Conservation (phyloP, 75 land plant species). For the Pseudotsuga menziesii region DNA sequence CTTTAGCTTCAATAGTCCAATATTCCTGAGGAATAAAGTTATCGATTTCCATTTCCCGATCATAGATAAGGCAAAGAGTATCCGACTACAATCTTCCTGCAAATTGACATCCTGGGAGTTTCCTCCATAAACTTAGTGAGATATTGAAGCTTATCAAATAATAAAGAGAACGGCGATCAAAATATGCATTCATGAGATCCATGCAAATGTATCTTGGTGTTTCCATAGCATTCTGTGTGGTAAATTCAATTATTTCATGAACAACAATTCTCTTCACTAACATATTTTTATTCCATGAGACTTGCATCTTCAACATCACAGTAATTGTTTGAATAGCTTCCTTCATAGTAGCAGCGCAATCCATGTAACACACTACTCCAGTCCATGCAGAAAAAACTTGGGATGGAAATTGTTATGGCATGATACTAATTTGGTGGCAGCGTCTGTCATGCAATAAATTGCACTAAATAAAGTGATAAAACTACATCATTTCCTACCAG, state of each 20-base stretch:
- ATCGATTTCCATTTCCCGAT: slow-evolving; percentile 87
- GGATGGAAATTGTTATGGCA: too few species aligned
- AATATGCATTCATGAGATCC: slow-evolving; percentile 84
- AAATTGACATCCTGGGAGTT: slow-evolving; percentile 92
- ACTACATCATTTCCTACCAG: too few species aligned
- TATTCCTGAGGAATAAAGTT: slow-evolving; percentile 73
- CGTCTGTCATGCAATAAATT: too few species aligned
- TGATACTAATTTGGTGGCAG: too few species aligned
- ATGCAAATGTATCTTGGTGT: slow-evolving; percentile 67
- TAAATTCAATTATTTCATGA: slow-evolving; percentile 82
- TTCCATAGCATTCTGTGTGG: slow-evolving; percentile 64
- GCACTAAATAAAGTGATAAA: too few species aligned
- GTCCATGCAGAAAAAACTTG: too few species aligned
- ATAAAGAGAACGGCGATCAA: slow-evolving; percentile 93
- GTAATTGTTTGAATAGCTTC: too few species aligned
- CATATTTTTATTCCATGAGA: slow-evolving; percentile 46
- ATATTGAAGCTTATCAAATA: slow-evolving; percentile 93
- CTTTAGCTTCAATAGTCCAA: slow-evolving; percentile 70
- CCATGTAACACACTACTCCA: too few species aligned
- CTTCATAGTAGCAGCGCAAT: too few species aligned
- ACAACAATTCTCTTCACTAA: slow-evolving; percentile 75
- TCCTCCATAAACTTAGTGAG: slow-evolving; percentile 93
- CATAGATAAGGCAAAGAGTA: slow-evolving; percentile 83
- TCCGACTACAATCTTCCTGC: slow-evolving; percentile 99
- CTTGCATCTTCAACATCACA: slow-evolving; percentile 88